Base-by-base conservation (phyloP, 768 basidiomycete genomes). In the Boletus rubescentipes region DNA sequence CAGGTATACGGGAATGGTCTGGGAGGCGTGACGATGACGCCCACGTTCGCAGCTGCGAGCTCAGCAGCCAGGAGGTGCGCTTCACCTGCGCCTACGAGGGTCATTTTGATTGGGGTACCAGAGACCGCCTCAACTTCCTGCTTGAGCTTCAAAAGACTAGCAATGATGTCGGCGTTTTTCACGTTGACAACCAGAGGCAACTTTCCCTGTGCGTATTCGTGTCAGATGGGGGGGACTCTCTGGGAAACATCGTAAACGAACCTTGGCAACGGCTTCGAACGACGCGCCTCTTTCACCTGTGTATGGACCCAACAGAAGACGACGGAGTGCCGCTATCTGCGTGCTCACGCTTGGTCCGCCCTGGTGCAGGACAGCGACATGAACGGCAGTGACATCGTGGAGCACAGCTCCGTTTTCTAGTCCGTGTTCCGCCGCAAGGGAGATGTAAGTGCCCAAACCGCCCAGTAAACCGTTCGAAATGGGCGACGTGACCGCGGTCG, bases 101-200 rank as follows among this genome's bases (percentile, higher is more conserved):
- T 83, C 62, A 83, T 68, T 31, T 77, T 64, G 12, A 67, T 72
- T 0, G 49, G 61, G 0, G 55, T 51, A 10, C 69, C 66, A 8
- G 64, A 67, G n/a, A 55, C 54, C 9, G 44, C 59, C 45, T 86
- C 81, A 20, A 79, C 76, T 46, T 84, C 79, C 9, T 61, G 61
- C 65, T 85, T 87, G 55, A 93, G 78, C 5, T 58, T 61, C 37
- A 94, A 71, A 14, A 93, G 69, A 0, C 83, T 79, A 0, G 87
- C 82, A 65, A 93, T 93, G 47, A 86, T 76, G 66, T 93, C 91
- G 9, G 88, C 89, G 60, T 78, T 88, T 53, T 86, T 75, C 14
- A 83, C 85, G 2, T 79, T 71, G 18, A 92, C 68, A 2, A 91
- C 87, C 16, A 94, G 72, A 0, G 87, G 82, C 0, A 86, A 65